These are phyloP conservation scores for Scedosporium minutisporum DNA, from an alignment of 2,329 filamentous ascomycete genomes.

Conservation along the genomic window DNA sequence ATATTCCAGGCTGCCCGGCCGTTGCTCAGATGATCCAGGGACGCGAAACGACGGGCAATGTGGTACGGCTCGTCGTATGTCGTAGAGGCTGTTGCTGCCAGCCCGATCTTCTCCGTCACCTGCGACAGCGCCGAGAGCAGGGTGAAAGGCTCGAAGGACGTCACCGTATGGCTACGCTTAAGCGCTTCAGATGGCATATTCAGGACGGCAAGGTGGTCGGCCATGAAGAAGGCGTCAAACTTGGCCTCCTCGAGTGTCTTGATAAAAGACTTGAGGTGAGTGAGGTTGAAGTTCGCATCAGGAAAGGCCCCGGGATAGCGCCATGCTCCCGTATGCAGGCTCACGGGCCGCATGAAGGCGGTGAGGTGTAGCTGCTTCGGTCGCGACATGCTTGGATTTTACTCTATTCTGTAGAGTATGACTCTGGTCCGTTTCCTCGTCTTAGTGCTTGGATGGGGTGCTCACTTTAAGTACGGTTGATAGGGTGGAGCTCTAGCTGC, in stretches of 20 bases:
- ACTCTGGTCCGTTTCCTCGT: no score
- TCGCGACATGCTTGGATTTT: background rate
- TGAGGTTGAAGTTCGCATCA: slow-evolving; percentile 49
- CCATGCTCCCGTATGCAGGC: slow-evolving; percentile 46
- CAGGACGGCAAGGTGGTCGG: slow-evolving; percentile 42
- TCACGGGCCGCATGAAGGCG: slow-evolving; percentile 50
- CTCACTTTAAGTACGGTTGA: no score
- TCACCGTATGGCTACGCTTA: slow-evolving; percentile 47
- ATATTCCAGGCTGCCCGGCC: slow-evolving; percentile 46
- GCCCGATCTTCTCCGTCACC: slow-evolving; percentile 38
- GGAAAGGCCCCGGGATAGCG: slow-evolving; percentile 43
- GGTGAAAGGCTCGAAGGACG: slow-evolving; percentile 47
- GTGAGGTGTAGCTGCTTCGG: slow-evolving; percentile 39
- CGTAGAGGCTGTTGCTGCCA: slow-evolving; percentile 43
- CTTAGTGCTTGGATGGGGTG: no score
- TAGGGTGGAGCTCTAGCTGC: no score
- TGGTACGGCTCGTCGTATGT: slow-evolving; percentile 47
- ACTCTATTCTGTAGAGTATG: no score
- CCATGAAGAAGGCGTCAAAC: slow-evolving; percentile 49
- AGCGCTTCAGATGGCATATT: slow-evolving; percentile 49
- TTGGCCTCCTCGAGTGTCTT: slow-evolving; percentile 43
- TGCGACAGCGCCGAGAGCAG: slow-evolving; percentile 38
- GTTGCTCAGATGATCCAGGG: slow-evolving; percentile 39
- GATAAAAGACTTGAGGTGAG: slow-evolving; percentile 42
- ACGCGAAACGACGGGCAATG: slow-evolving; percentile 42